Evolutionary conservation across 2,329 filamentous ascomycete species (phyloP), one percentile per base, ranked within the genome.

Genomic region (Dactylellina haptotyla): DNA sequence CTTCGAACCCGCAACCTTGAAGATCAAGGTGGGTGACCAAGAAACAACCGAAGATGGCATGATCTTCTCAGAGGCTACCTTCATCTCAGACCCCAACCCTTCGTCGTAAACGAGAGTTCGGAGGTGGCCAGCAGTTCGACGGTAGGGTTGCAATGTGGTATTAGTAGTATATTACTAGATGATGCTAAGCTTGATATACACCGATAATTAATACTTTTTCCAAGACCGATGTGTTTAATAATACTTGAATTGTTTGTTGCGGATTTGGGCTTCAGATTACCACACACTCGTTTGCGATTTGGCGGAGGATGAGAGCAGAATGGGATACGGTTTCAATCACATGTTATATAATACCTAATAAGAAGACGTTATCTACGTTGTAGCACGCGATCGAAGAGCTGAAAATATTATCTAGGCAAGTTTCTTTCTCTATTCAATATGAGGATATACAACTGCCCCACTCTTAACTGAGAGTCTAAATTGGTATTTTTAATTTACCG

Each of bases 61-160:
- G 50, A 82, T 96, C 62, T 96, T 96, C 82, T 88, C 87, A 66
- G 95, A 99, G 83, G 93, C 95, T 1, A 97, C 93, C n/a, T 99
- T 98, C 83, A 96, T 99, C 82, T 93, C 41, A 20, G 32, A 34
- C 6, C 6, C 32, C 32, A 14, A 34, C 6, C 6, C 32, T 34
- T 34, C 6, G 32, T 34, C 14, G 32, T 6, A 14, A 34, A 20
- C 18, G 41, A 23, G 41, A 46, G n/a, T 4, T 46, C 23, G 16
- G 6, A 20, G 18, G 18, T 10, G 23, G 18, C 1, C 14, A 41
- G 18, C 1, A 20, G n/a, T 23, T 46, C 41, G 2, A 45, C 12
- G 23, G 41, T 12, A 18, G 18, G 4, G 41, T 20, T 10, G 6
- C n/a, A 10, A n/a, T 46, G 51, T 34, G 30, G 8, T 59, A 18